Percentiles rank a stretch among this genome's conserved stretches.
Evolutionary conservation across 306 rosid species (phyloP).

Genomic region (Dicorynia guianensis): DNA sequence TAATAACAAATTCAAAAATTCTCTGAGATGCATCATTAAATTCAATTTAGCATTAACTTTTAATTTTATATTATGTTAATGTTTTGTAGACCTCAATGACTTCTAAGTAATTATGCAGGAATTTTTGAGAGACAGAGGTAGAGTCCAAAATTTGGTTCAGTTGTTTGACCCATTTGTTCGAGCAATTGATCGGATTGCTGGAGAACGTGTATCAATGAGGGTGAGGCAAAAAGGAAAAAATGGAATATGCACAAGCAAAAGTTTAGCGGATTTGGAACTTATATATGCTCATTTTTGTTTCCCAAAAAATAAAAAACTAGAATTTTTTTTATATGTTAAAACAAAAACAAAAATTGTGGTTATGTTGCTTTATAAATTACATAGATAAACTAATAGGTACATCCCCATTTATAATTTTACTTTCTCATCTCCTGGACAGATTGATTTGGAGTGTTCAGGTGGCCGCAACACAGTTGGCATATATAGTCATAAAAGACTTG

Average conservation of each 20-base stretch:
- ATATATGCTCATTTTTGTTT: not conserved
- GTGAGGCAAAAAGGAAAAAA: slow-evolving; percentile 48
- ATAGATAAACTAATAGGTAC: not conserved
- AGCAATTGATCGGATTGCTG: slow-evolving; percentile 73
- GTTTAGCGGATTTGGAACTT: not conserved
- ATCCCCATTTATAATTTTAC: not conserved
- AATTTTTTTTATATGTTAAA: too few species aligned
- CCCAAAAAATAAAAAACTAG: not conserved
- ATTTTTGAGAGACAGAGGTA: slow-evolving; percentile 75
- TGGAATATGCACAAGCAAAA: too few species aligned
- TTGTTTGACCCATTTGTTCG: slow-evolving; percentile 87
- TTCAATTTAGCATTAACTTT: too few species aligned
- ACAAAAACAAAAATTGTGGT: not conserved
- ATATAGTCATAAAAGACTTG: slow-evolving; percentile 80
- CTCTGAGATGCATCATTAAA: too few species aligned
- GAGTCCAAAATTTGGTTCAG: slow-evolving; percentile 74
- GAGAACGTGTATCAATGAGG: slow-evolving; percentile 97
- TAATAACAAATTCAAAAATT: too few species aligned
- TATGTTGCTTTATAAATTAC: slow-evolving; percentile 16
- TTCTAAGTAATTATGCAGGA: slow-evolving; percentile 59
- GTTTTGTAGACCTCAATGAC: slow-evolving; percentile 21
- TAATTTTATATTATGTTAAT: not conserved
- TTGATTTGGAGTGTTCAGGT: slow-evolving; percentile 85
- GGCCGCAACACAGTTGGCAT: slow-evolving; percentile 77
- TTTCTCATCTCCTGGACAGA: slow-evolving; percentile 51